A percentile compares a stretch with the other conserved stretches of the same genome.
These are phyloP conservation scores for Xylaria sp. DNA, from an alignment of 2,329 filamentous ascomycete species.

Conservation along the genomic window DNA sequence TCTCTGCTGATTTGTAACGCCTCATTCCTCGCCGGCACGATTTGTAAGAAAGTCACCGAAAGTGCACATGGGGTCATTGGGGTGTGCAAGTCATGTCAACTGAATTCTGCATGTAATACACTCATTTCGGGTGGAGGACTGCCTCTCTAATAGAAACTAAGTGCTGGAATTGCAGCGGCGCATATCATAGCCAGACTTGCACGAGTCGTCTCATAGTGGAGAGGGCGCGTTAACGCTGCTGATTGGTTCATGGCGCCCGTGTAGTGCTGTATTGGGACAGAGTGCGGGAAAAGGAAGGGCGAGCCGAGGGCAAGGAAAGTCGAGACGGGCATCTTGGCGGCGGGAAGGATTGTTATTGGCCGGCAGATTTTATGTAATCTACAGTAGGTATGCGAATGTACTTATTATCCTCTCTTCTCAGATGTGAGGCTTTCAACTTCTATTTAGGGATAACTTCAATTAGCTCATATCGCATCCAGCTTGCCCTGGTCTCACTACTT, in stretches of 20 bases:
- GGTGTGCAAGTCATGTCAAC: background rate
- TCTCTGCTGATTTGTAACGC: conserved; percentile 23
- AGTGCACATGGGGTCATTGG: background rate
- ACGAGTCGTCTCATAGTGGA: conserved; percentile 2
- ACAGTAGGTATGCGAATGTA: background rate
- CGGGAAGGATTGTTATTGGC: conserved; percentile 30
- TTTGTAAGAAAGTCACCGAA: conserved; percentile 19
- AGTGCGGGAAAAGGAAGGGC: background rate
- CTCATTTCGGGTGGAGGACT: background rate
- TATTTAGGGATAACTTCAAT: too few species aligned
- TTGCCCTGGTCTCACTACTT: too few species aligned
- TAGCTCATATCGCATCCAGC: too few species aligned
- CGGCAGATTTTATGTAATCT: background rate
- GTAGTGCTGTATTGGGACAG: conserved; percentile 10
- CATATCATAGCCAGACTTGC: background rate
- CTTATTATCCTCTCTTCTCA: background rate
- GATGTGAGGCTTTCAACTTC: too few species aligned
- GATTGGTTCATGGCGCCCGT: conserved; percentile 16
- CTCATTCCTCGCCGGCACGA: background rate
- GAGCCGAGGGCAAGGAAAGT: conserved; percentile 23
- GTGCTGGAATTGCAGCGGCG: background rate
- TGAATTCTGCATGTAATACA: background rate
- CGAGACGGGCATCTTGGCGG: conserved; percentile 18
- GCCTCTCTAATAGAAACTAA: background rate
- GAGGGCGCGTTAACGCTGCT: conserved; percentile 21